phyloP scores from a whole-genome alignment of 2,329 filamentous ascomycete genomes.

The Alternaria consortialis region DNA sequence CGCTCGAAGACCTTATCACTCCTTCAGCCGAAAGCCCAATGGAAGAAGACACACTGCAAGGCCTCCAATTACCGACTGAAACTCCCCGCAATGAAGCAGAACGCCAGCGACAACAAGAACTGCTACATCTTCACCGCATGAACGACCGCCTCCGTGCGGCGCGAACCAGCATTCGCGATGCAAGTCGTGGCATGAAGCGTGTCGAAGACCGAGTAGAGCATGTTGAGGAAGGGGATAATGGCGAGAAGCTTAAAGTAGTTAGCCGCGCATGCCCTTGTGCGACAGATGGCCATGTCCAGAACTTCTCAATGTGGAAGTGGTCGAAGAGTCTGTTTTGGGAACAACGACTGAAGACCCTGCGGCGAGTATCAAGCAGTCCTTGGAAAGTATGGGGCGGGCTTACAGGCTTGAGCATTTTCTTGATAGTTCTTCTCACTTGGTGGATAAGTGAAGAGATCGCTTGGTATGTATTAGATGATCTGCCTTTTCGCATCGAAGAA shows the following conservation, averaged over 20 bases:
- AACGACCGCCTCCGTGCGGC: conserved; percentile 53
- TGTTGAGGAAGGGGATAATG: conserved; percentile 27
- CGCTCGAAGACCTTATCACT: conserved; percentile 56
- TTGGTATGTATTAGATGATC: conserved; percentile 46
- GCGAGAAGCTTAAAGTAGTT: conserved; percentile 21
- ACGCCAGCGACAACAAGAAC: conserved; percentile 54
- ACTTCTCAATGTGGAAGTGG: conserved; percentile 31
- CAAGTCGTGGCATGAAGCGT: conserved; percentile 53
- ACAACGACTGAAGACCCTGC: conserved; percentile 26
- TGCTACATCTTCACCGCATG: conserved; percentile 54
- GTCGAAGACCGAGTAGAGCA: conserved; percentile 54
- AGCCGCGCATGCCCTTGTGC: conserved; percentile 34
- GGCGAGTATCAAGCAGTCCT: conserved; percentile 16
- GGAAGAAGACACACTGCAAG: conserved; percentile 49
- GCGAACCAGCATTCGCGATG: conserved; percentile 55
- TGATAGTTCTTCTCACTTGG: conserved; percentile 57
- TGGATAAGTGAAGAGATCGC: conserved; percentile 59
- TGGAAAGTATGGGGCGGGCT: conserved; percentile 40
- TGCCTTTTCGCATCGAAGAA: neutral
- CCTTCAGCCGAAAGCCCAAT: conserved; percentile 32
- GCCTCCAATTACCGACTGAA: conserved; percentile 37
- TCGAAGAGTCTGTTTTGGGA: conserved; percentile 43
- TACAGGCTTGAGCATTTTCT: conserved; percentile 53
- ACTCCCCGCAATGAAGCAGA: conserved; percentile 52
- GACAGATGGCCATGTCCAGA: conserved; percentile 12